phyloP scores from a whole-genome alignment of 371 early-diverging fungal species.

The Mortierella sp. region DNA sequence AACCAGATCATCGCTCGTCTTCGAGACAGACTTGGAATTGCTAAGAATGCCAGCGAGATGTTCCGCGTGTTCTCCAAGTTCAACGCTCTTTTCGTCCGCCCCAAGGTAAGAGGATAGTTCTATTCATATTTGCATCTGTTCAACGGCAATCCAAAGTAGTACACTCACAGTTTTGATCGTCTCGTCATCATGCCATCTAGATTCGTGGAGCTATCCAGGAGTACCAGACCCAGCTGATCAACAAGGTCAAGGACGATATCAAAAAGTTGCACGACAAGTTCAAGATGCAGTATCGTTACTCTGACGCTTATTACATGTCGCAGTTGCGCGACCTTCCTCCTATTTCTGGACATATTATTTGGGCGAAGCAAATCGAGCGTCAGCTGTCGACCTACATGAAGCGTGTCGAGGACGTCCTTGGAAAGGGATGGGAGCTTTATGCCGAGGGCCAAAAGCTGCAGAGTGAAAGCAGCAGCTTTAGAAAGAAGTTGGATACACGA shows the following conservation, averaged over 20 bases:
- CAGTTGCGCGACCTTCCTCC: slow-evolving; percentile 94
- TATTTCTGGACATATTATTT: slow-evolving; percentile 94
- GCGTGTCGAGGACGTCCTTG: slow-evolving; percentile 97
- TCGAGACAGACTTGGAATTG: slow-evolving; percentile 93
- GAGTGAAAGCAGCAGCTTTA: slow-evolving; percentile 91
- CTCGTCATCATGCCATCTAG: slow-evolving; percentile 31
- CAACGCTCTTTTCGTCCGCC: slow-evolving; percentile 98
- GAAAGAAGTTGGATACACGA: slow-evolving; percentile 91
- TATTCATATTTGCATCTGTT: no score
- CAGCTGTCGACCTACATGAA: slow-evolving; percentile 96
- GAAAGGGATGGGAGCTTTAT: slow-evolving; percentile 97
- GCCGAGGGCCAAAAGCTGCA: slow-evolving; percentile 96
- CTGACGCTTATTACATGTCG: slow-evolving; percentile 90
- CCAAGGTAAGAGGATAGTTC: slow-evolving; percentile 68
- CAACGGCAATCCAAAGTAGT: no score
- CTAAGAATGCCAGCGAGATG: slow-evolving; percentile 98
- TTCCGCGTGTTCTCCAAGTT: slow-evolving; percentile 98
- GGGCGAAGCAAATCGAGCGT: slow-evolving; percentile 98
- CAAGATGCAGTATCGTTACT: slow-evolving; percentile 89
- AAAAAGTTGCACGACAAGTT: slow-evolving; percentile 95
- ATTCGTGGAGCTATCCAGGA: slow-evolving; percentile 99
- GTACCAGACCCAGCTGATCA: slow-evolving; percentile 97
- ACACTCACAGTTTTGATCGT: background rate
- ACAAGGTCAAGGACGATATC: slow-evolving; percentile 97
- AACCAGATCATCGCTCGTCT: slow-evolving; percentile 96